Evolutionary conservation across 441 rosid genomes (phyloP).

Genomic region (Flueggea neowawraea): DNA sequence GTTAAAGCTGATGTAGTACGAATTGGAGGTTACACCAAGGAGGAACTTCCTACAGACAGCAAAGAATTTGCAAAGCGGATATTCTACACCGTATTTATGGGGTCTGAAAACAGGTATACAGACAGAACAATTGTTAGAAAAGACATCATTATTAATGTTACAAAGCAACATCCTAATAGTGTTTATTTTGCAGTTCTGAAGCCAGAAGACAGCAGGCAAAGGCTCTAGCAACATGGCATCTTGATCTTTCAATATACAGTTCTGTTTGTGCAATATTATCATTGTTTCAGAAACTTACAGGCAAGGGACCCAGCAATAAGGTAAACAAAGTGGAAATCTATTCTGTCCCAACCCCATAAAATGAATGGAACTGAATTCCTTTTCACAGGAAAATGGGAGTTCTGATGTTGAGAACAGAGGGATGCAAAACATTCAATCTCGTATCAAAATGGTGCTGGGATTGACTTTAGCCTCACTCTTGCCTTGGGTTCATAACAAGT

Average conservation of each 20-base stretch:
- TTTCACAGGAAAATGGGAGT: constrained; percentile 85
- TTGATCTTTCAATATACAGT: constrained; percentile 77
- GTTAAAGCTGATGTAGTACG: constrained; percentile 92
- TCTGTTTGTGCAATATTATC: constrained; percentile 76
- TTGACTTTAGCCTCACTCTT: constrained; percentile 92
- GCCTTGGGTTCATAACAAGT: constrained; percentile 96
- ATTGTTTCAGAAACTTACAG: constrained; percentile 84
- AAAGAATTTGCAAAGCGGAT: constrained; percentile 90
- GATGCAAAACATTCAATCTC: constrained; percentile 95
- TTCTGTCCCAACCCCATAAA: too few relatives aligned
- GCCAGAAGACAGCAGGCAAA: constrained; percentile 74
- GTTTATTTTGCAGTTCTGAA: constrained; percentile 55
- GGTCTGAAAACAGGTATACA: constrained; percentile 86
- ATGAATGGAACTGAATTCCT: constrained; percentile 4
- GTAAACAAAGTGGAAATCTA: constrained; percentile 26
- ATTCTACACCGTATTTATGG: constrained; percentile 96
- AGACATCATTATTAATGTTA: too few relatives aligned
- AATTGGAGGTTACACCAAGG: constrained; percentile 68
- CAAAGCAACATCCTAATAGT: too few relatives aligned
- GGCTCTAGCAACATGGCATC: constrained; percentile 91
- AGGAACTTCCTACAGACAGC: constrained; percentile 80
- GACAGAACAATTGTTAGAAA: too few relatives aligned
- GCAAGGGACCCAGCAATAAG: constrained; percentile 84
- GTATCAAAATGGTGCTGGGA: constrained; percentile 95
- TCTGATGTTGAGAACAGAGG: constrained; percentile 85